phyloP scores from a whole-genome alignment of 768 basidiomycete genomes.

The Xanthoconium stramineum region DNA sequence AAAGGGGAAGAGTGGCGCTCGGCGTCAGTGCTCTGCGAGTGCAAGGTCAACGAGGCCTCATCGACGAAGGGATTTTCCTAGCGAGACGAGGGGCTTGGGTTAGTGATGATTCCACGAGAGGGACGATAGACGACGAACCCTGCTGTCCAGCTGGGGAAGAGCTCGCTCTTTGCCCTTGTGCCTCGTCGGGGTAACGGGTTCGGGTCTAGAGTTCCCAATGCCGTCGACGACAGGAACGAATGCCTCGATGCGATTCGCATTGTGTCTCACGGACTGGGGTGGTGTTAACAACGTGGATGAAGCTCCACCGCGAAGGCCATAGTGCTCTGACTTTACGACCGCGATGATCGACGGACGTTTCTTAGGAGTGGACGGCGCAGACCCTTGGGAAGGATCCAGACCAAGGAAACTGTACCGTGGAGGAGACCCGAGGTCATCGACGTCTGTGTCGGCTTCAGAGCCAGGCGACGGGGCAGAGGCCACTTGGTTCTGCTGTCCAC shows the following conservation, averaged over 20 bases:
- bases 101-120: not conserved
- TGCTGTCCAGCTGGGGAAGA: not conserved
- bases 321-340: not conserved
- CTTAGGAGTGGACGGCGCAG: conserved; percentile 19
- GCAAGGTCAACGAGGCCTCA: not conserved
- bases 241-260: not conserved
- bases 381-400: conserved; percentile 13
- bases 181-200: conserved; percentile 21
- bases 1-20: not conserved
- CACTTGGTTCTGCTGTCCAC: not conserved
- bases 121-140: not conserved
- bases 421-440: not conserved
- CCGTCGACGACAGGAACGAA: not conserved
- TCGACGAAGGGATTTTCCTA: conserved; percentile 21
- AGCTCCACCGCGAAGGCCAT: not conserved
- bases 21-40: not conserved
- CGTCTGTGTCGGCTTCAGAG: not conserved
- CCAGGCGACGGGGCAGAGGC: not conserved
- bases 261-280: conserved; percentile 12
- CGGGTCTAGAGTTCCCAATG: not conserved
- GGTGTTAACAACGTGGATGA: conserved; percentile 18
- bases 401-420: conserved; percentile 21
- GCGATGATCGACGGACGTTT: not conserved
- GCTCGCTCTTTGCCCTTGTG: conserved; percentile 25
- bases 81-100: not conserved